Evolutionary conservation across 495 filamentous ascomycete species (phyloP).

Genomic region (Parachaetomium inaequale): DNA sequence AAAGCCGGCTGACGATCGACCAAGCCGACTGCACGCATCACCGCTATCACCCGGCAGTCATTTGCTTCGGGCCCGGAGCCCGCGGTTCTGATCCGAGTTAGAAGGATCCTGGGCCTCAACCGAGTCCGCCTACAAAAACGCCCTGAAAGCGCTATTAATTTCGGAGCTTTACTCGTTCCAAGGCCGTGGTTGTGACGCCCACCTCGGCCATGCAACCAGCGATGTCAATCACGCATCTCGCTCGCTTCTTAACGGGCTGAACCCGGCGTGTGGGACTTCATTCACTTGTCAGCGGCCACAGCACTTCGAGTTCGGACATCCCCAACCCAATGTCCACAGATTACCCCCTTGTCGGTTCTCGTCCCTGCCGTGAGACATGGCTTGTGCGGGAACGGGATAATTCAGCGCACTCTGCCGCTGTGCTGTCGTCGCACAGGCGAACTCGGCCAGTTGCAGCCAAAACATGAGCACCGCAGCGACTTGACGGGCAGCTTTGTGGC

Average conservation of each 20-base stretch:
- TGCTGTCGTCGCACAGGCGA: constrained; percentile 10
- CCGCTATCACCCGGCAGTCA: background rate
- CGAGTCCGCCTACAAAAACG: background rate
- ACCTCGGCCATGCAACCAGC: background rate
- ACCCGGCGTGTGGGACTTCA: constrained; percentile 10
- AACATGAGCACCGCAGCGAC: background rate
- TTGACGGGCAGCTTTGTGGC: constrained; percentile 17
- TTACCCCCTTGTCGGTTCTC: constrained; percentile 10
- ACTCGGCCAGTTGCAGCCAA: constrained; percentile 12
- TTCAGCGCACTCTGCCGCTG: constrained; percentile 19
- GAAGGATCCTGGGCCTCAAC: background rate
- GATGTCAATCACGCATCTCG: background rate
- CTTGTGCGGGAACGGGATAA: constrained; percentile 7
- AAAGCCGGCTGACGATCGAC: background rate
- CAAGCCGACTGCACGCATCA: background rate
- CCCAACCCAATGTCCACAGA: constrained; percentile 33
- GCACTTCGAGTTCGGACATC: constrained; percentile 38
- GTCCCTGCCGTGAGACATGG: constrained; percentile 17
- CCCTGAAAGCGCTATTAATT: background rate
- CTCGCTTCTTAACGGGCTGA: background rate
- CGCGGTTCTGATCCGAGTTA: background rate
- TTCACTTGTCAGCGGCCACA: constrained; percentile 14
- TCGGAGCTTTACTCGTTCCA: background rate
- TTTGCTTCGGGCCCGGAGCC: background rate
- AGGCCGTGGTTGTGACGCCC: background rate